phyloP scores from a whole-genome alignment of 2,329 filamentous ascomycete species.

The Fusarium citri region DNA sequence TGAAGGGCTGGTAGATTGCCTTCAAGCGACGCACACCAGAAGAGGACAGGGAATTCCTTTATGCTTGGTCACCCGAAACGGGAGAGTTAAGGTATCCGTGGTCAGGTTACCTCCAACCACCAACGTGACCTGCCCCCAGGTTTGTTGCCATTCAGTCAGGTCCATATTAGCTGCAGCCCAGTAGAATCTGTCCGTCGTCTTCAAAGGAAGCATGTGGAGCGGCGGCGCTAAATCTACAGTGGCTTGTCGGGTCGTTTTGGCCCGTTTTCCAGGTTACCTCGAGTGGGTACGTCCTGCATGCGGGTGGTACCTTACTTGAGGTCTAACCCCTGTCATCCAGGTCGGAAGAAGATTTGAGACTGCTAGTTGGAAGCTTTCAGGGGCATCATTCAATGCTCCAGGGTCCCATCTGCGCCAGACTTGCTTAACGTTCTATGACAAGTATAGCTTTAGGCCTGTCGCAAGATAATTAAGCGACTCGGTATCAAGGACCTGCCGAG shows the following conservation, averaged over 20 bases:
- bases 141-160: conserved; percentile 27
- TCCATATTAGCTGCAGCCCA: conserved; percentile 13
- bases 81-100: conserved; percentile 23
- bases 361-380: conserved; percentile 3
- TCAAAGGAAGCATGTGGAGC: conserved; percentile 38
- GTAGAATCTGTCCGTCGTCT: conserved; percentile 17
- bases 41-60: conserved; percentile 41
- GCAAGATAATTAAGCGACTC: conserved; percentile 23
- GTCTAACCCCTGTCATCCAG: conserved; percentile 16
- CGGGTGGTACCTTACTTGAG: conserved; percentile 36
- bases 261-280: conserved; percentile 31
- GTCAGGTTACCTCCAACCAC: conserved; percentile 41
- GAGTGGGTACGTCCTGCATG: conserved; percentile 34
- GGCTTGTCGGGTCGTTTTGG: conserved; percentile 33
- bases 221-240: conserved; percentile 37
- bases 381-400: conserved; percentile 23
- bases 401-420: neutral
- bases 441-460: conserved; percentile 7
- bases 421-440: conserved; percentile 11
- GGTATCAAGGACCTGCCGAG: neutral
- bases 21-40: conserved; percentile 16
- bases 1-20: conserved; percentile 6
- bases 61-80: conserved; percentile 39
- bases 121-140: conserved; percentile 40
- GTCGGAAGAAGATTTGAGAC: conserved; percentile 26